Evolutionary conservation across 352 stramenopile species (phyloP).

Genomic region (Globisporangium solare): DNA sequence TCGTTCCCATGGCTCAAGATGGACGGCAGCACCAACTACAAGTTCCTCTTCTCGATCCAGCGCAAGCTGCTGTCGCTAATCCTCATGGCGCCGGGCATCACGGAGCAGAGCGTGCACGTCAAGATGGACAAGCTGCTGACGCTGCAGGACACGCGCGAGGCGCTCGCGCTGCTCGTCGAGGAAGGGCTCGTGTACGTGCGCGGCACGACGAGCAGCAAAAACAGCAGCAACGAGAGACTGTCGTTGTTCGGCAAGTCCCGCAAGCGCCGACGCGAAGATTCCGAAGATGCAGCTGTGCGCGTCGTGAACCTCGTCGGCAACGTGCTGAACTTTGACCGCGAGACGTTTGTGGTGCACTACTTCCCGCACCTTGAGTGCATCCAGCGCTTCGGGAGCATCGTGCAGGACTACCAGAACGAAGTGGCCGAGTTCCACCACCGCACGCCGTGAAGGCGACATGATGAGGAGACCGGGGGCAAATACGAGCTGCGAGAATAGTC

Average conservation of each 20-base stretch:
- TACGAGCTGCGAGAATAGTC: too few relatives aligned
- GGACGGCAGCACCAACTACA: conserved; percentile 68
- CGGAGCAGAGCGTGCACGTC: conserved; percentile 41
- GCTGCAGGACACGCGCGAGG: conserved; percentile 71
- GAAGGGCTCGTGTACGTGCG: conserved; percentile 67
- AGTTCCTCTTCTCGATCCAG: conserved; percentile 74
- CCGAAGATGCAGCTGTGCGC: conserved; percentile 5
- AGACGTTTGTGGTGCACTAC: conserved; percentile 50
- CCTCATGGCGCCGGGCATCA: conserved; percentile 50
- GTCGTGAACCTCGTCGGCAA: conserved; percentile 37
- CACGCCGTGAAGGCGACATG: background rate
- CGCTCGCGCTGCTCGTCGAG: conserved; percentile 60
- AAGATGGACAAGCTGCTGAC: conserved; percentile 62
- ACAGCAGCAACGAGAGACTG: background rate
- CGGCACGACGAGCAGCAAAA: conserved; percentile 18
- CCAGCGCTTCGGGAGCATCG: conserved; percentile 71
- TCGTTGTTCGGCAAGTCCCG: conserved; percentile 30
- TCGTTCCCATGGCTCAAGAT: conserved; percentile 83
- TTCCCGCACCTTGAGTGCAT: conserved; percentile 80
- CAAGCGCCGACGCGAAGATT: background rate
- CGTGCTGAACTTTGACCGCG: conserved; percentile 45
- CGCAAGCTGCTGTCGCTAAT: conserved; percentile 63
- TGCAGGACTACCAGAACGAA: conserved; percentile 70
- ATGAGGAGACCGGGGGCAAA: too few relatives aligned
- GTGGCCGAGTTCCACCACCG: conserved; percentile 21